Evolutionary conservation across 805 yeast genomes (phyloP).

Genomic region (Wickerhamiella azymoides): DNA sequence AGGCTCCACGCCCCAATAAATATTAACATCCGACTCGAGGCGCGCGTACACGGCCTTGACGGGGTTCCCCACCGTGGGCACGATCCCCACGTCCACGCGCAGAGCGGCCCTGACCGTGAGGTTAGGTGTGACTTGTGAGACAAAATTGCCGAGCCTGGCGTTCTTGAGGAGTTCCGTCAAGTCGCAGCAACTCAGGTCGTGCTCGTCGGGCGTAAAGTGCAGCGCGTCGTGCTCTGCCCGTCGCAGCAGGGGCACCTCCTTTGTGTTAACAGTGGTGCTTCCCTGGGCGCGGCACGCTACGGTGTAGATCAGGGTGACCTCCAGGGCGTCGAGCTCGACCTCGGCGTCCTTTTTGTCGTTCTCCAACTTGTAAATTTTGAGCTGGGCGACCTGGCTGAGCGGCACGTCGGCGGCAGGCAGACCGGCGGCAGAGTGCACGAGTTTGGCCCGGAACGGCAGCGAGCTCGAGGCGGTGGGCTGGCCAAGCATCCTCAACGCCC

Average conservation of each 20-base stretch:
- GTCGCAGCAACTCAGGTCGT: not conserved
- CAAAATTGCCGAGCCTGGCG: not conserved
- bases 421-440: not conserved
- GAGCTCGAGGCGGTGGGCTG: not conserved
- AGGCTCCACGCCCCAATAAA: not conserved
- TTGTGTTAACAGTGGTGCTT: not conserved
- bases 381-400: not conserved
- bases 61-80: constrained; percentile 1
- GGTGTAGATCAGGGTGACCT: not conserved
- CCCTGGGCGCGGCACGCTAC: not conserved
- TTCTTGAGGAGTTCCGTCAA: not conserved
- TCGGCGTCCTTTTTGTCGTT: not conserved
- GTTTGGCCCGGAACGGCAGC: not conserved
- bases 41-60: not conserved
- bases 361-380: not conserved
- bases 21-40: not conserved
- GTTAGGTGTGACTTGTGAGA: not conserved
- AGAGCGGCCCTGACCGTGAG: constrained; percentile 3
- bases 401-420: constrained; percentile 4
- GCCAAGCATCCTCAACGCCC: constrained; percentile 3
- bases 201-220: not conserved
- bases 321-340: not conserved
- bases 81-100: constrained; percentile 4
- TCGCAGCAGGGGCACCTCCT: not conserved
- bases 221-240: not conserved